Evolutionary conservation across 148 eudicot genomes (phyloP).

Genomic region (Diospyros kaki): DNA sequence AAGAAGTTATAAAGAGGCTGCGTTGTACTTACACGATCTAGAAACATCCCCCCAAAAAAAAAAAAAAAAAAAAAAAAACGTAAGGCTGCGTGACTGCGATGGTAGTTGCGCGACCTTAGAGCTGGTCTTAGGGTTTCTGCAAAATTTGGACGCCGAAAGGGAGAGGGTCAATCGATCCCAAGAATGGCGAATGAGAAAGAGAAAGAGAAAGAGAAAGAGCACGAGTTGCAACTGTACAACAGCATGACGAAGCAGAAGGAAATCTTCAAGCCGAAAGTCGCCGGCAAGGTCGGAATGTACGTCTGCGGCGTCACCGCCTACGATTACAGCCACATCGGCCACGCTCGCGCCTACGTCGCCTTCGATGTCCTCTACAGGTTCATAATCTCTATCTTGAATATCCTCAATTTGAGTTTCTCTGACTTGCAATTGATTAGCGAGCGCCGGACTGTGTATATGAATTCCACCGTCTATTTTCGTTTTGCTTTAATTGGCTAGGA

Average conservation of each 20-base stretch:
- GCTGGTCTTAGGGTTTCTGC: conserved; percentile 13
- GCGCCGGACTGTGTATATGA: background rate
- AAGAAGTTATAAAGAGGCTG: too few species aligned
- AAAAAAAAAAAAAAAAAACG: too few species aligned
- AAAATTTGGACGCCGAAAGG: background rate
- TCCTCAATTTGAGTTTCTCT: background rate
- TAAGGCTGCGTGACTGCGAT: too few species aligned
- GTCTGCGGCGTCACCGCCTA: conserved; percentile 80
- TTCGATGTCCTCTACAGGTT: conserved; percentile 79
- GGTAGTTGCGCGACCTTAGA: too few species aligned
- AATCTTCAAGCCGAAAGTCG: conserved; percentile 38
- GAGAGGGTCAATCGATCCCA: background rate
- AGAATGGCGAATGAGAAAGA: conserved; percentile 25
- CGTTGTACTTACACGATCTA: too few species aligned
- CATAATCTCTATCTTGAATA: too few species aligned
- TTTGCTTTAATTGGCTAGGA: too few species aligned
- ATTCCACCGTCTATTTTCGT: background rate
- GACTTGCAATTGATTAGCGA: background rate
- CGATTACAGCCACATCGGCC: conserved; percentile 78
- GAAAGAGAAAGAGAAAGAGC: background rate
- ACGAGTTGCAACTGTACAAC: conserved; percentile 46
- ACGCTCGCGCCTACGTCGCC: conserved; percentile 85
- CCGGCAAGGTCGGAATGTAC: conserved; percentile 71
- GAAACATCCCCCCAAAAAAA: too few species aligned
- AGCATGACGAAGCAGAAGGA: conserved; percentile 66